Conservation (phyloP, 1,139 yeast species). For the Fermentozyma sake region DNA sequence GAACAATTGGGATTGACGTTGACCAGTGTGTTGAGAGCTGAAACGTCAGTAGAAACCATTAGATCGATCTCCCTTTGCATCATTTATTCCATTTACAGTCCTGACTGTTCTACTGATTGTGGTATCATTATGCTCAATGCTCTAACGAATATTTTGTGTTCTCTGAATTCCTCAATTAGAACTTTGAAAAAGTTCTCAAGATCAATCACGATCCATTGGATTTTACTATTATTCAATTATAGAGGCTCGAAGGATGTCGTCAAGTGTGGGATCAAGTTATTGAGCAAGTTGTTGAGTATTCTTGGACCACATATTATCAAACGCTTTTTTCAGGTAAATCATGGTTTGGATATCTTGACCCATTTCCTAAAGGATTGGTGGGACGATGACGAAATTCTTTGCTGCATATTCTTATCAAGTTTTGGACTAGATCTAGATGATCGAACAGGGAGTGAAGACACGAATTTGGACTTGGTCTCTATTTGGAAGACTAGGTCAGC, state of each 20-base stretch:
- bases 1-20: constrained; percentile 20
- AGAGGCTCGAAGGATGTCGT: constrained; percentile 37
- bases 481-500: constrained; percentile 3
- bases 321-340: constrained; percentile 46
- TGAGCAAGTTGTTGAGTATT: constrained; percentile 45
- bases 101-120: constrained; percentile 23
- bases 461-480: constrained; percentile 1
- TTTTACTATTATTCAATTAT: constrained; percentile 48
- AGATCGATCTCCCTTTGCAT: constrained; percentile 31
- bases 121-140: constrained; percentile 27
- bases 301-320: constrained; percentile 45
- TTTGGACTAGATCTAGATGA: constrained; percentile 31
- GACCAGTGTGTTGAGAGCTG: constrained; percentile 21
- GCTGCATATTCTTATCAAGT: constrained; percentile 33
- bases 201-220: constrained; percentile 63
- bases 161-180: constrained; percentile 28
- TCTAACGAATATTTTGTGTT: constrained; percentile 30
- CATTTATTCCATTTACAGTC: constrained; percentile 31
- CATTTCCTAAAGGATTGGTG: constrained; percentile 44
- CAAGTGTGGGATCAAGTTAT: constrained; percentile 43
- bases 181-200: constrained; percentile 46
- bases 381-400: constrained; percentile 33
- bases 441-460: not conserved
- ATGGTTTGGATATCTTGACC: constrained; percentile 53
- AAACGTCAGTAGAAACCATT: constrained; percentile 37